phyloP scores from a whole-genome alignment of 768 basidiomycete genomes.

The Suillus hirtellus region DNA sequence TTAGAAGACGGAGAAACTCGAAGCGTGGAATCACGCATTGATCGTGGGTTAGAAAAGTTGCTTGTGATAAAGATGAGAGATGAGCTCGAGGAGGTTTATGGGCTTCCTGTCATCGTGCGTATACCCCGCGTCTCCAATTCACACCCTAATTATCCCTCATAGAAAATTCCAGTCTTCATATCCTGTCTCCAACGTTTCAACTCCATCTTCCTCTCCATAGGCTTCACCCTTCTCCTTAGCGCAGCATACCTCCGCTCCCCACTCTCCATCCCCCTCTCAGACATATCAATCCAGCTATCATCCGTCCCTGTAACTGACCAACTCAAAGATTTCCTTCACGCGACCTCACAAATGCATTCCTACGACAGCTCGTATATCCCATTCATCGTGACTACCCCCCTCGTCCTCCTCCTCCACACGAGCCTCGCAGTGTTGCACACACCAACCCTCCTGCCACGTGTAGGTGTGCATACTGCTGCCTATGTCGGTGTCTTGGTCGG shows the following conservation, averaged over 20 bases:
- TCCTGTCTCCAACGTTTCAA: constrained; percentile 77
- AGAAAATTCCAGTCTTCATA: constrained; percentile 77
- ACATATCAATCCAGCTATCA: background rate
- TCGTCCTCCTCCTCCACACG: constrained; percentile 50
- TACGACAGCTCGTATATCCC: constrained; percentile 32
- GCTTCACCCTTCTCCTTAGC: constrained; percentile 53
- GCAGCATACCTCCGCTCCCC: constrained; percentile 62
- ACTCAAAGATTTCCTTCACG: background rate
- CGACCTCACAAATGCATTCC: constrained; percentile 10
- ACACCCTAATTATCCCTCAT: background rate
- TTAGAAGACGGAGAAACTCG: constrained; percentile 14
- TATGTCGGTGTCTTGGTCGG: constrained; percentile 69
- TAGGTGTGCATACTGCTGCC: constrained; percentile 76
- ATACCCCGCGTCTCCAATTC: constrained; percentile 1
- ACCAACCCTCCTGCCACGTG: constrained; percentile 62
- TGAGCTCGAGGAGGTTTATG: constrained; percentile 79
- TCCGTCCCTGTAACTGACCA: constrained; percentile 20
- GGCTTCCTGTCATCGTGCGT: constrained; percentile 76
- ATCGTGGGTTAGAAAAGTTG: constrained; percentile 67
- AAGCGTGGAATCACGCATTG: constrained; percentile 44
- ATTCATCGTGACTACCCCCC: constrained; percentile 42
- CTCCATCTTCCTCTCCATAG: constrained; percentile 68
- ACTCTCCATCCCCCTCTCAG: constrained; percentile 29
- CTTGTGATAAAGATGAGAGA: constrained; percentile 63
- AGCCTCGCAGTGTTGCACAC: constrained; percentile 65